Evolutionary conservation across 805 yeast genomes (phyloP), one percentile per base, ranked within the genome.

Genomic region (Phaffomyces opuntiae): DNA sequence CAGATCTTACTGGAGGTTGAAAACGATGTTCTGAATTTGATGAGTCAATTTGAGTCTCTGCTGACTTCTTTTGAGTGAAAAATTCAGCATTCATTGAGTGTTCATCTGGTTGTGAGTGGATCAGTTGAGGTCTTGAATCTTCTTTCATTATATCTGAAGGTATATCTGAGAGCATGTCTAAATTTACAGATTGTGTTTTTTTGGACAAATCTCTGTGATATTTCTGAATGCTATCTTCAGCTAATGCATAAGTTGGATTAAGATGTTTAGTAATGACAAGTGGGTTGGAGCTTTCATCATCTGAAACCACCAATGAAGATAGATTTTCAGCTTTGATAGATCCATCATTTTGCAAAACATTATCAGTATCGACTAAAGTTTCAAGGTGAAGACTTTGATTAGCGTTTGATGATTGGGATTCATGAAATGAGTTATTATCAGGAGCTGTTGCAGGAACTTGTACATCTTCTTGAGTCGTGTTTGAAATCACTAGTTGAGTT

Each of bases 401-500:
- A 12, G 7, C 8, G 12, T 19, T 14, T 19, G 14, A 16, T 3
- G 19, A 19, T 35, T 35, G 37, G 19, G 36, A 16, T 7, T 35
- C 25, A 2, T 17, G 29, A 7, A 40, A 42, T 3, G 32, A 9
- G 7, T 37, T 36, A 29, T 41, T 37, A 29, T 55, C 61, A 19
- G 59, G 60, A 2, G 57, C 57, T 3, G 60, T 57, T 2, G 59
- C 60, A 21, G 49, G 49, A 7, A 56, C 57, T 26, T 57, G 60
- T 2, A 55, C 36, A 12, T 53, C 60, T 5, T 53, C 55, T 32
- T 49, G 51, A 11, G 46, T 41, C 12, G 24, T 19, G 5, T 37
- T 38, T 5, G 2, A 2, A 17, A 5, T 9, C 31, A 29, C 4
- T 9, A 11, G 12, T 29, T 29, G 31, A 13, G 14, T 29, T 7